Percentiles rank a stretch among this genome's conserved stretches.
These are phyloP conservation scores for Anthracocystis panici-leucophaei DNA, from an alignment of 1,284 basidiomycete genomes.

Conservation along the genomic window DNA sequence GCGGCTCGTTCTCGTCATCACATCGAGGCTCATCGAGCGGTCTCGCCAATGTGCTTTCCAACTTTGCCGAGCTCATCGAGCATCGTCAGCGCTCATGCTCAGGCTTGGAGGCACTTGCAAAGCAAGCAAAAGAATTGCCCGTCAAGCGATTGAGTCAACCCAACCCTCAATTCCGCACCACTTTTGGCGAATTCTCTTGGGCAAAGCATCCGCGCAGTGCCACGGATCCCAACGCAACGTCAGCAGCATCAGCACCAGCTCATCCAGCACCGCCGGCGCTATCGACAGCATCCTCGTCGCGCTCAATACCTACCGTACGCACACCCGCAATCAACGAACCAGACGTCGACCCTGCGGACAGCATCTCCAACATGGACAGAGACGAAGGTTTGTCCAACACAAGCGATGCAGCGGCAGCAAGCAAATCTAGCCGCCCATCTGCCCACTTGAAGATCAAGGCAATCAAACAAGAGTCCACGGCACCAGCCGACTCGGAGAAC, in stretches of 20 bases:
- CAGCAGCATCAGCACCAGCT: neutral
- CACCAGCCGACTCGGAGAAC: slow-evolving; percentile 10
- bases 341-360: slow-evolving; percentile 10
- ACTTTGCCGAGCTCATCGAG: slow-evolving; percentile 51
- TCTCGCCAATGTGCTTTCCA: slow-evolving; percentile 39
- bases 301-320: neutral
- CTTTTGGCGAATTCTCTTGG: slow-evolving; percentile 46
- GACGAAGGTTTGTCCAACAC: slow-evolving; percentile 3
- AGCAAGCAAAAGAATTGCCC: slow-evolving; percentile 42
- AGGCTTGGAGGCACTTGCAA: slow-evolving; percentile 42
- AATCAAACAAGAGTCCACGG: slow-evolving; percentile 17
- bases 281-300: slow-evolving; percentile 1
- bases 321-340: slow-evolving; percentile 14
- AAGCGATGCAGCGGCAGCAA: slow-evolving; percentile 4
- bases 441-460: slow-evolving; percentile 26
- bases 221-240: neutral
- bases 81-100: slow-evolving; percentile 51
- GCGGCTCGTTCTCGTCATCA: slow-evolving; percentile 30
- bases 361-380: slow-evolving; percentile 1
- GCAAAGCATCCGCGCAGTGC: slow-evolving; percentile 8
- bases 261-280: neutral
- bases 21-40: slow-evolving; percentile 34
- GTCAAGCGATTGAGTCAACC: slow-evolving; percentile 50
- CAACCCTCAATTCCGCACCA: slow-evolving; percentile 44
- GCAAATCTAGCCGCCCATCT: neutral